Percentiles rank a stretch among this genome's conserved stretches.
phyloP scores from a whole-genome alignment of 805 yeast species.

The Saccharomyces kudriavzevii region DNA sequence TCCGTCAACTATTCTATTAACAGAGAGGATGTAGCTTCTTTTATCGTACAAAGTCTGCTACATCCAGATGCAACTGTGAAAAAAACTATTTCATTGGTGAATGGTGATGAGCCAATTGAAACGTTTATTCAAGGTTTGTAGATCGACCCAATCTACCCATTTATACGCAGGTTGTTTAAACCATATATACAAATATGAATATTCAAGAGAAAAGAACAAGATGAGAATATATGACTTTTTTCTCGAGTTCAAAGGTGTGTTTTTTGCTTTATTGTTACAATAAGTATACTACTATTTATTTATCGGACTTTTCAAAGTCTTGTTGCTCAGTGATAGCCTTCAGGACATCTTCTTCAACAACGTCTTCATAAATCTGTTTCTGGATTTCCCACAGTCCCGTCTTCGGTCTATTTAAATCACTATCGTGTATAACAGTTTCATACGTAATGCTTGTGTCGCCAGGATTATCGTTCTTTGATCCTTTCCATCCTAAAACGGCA shows the following conservation, averaged over 20 bases:
- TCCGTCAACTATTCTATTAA: constrained; percentile 27
- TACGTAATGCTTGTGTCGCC: constrained; percentile 33
- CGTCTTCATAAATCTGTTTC: constrained; percentile 46
- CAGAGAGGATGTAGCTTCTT: constrained; percentile 51
- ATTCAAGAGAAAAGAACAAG: background rate
- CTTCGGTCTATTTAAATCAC: constrained; percentile 38
- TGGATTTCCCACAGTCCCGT: constrained; percentile 65
- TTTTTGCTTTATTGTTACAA: background rate
- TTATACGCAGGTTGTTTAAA: too few species aligned
- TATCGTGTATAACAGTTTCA: constrained; percentile 40
- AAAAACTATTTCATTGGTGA: constrained; percentile 37
- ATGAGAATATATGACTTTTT: background rate
- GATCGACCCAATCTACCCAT: background rate
- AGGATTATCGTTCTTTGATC: constrained; percentile 23
- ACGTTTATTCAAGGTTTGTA: constrained; percentile 10
- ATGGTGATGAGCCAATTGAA: constrained; percentile 33
- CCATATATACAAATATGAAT: too few species aligned
- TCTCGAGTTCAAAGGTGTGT: background rate
- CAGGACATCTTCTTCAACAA: constrained; percentile 49
- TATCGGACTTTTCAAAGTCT: constrained; percentile 33
- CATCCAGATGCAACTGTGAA: constrained; percentile 33
- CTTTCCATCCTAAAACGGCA: constrained; percentile 23
- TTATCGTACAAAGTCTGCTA: constrained; percentile 33
- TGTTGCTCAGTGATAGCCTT: constrained; percentile 59
- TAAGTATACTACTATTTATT: background rate